These are phyloP conservation scores for Entophlyctis luteolus DNA, from an alignment of 192 early-diverging fungal species.

Conservation along the genomic window DNA sequence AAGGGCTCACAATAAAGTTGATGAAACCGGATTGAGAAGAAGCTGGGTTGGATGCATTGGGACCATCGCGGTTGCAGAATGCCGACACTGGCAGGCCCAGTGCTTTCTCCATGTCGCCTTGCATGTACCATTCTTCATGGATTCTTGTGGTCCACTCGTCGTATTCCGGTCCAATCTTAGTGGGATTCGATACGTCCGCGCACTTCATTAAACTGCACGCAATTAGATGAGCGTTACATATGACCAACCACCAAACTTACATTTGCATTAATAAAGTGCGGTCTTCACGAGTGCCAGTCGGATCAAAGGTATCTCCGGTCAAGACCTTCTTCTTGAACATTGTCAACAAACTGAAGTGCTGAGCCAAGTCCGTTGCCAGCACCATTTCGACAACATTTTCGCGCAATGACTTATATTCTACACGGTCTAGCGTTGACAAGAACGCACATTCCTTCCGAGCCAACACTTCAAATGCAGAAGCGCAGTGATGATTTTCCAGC, in stretches of 20 bases:
- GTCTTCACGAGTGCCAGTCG: conserved; percentile 41
- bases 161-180: conserved; percentile 49
- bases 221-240: neutral
- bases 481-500: conserved; percentile 61
- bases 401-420: conserved; percentile 36
- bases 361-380: conserved; percentile 52
- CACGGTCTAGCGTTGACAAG: conserved; percentile 36
- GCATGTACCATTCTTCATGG: conserved; percentile 50
- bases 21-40: conserved; percentile 50
- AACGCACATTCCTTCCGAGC: conserved; percentile 43
- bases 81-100: conserved; percentile 57
- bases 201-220: conserved; percentile 43
- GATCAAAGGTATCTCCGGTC: conserved; percentile 46
- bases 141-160: conserved; percentile 51
- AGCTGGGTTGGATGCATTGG: conserved; percentile 27
- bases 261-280: conserved; percentile 50
- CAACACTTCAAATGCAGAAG: conserved; percentile 52
- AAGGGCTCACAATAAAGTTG: conserved; percentile 52
- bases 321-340: conserved; percentile 51
- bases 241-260: conserved; percentile 21
- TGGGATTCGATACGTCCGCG: conserved; percentile 60
- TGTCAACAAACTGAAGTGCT: conserved; percentile 46
- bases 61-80: conserved; percentile 53
- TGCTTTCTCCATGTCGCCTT: conserved; percentile 50
- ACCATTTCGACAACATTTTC: conserved; percentile 55